Conservation (phyloP, 352 stramenopile genomes). For the Halophytophthora batemanensis region DNA sequence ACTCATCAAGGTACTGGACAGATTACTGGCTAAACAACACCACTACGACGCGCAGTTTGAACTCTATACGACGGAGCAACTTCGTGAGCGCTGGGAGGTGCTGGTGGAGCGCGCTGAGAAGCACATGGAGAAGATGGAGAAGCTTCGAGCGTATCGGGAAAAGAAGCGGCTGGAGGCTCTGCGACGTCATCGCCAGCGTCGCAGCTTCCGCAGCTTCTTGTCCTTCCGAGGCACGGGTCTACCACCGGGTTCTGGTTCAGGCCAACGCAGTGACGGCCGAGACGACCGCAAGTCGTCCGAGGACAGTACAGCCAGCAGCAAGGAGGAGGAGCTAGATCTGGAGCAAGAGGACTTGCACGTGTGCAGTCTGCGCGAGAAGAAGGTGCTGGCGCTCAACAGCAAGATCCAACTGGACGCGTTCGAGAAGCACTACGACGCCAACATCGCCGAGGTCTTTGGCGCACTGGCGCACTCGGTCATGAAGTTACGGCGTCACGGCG, state of each 20-base stretch:
- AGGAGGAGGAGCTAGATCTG: constrained; percentile 6
- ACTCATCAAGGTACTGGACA: constrained; percentile 56
- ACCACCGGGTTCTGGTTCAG: constrained; percentile 8
- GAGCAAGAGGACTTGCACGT: constrained; percentile 23
- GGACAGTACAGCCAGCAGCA: constrained; percentile 21
- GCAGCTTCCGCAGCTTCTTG: constrained; percentile 32
- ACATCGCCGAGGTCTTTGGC: constrained; percentile 55
- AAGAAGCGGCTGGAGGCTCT: constrained; percentile 43
- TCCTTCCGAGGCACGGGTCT: constrained; percentile 20
- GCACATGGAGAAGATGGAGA: constrained; percentile 63
- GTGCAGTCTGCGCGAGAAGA: constrained; percentile 52
- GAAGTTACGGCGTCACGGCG: constrained; percentile 22
- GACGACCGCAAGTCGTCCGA: constrained; percentile 15
- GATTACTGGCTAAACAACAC: constrained; percentile 38
- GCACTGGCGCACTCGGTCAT: constrained; percentile 39
- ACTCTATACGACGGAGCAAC: constrained; percentile 51
- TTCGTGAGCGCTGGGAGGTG: constrained; percentile 54
- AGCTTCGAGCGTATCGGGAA: constrained; percentile 44
- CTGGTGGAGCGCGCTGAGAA: constrained; percentile 44
- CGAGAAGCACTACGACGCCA: constrained; percentile 62
- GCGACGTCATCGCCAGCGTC: constrained; percentile 24
- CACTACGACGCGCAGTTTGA: constrained; percentile 51
- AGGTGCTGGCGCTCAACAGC: constrained; percentile 49
- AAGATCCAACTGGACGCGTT: constrained; percentile 51
- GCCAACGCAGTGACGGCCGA: constrained; percentile 5